A percentile compares a stretch with the other conserved stretches of the same genome.
phyloP scores from a whole-genome alignment of 2,329 filamentous ascomycete genomes.

The Lecanicillium sp. region DNA sequence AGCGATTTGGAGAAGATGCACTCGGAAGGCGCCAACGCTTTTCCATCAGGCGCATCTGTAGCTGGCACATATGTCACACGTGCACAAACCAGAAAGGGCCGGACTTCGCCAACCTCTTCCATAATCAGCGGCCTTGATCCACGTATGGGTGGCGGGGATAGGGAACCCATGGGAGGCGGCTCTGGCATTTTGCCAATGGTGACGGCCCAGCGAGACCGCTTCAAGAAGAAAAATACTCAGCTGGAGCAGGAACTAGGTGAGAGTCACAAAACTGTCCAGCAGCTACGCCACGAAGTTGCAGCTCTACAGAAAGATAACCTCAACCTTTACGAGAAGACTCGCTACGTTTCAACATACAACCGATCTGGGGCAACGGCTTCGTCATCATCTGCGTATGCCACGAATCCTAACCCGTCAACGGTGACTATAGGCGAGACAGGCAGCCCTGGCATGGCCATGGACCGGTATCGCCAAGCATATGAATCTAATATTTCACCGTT shows the following conservation, averaged over 20 bases:
- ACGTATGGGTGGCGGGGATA: constrained; percentile 35
- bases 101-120: constrained; percentile 84
- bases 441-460: constrained; percentile 58
- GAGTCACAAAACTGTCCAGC: constrained; percentile 70
- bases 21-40: constrained; percentile 72
- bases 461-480: constrained; percentile 86
- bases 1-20: constrained; percentile 85
- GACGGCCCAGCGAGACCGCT: constrained; percentile 92
- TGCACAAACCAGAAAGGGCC: constrained; percentile 52
- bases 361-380: constrained; percentile 54
- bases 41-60: constrained; percentile 84
- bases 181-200: constrained; percentile 96
- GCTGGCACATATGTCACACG: constrained; percentile 78
- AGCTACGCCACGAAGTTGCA: constrained; percentile 81
- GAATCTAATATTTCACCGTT: constrained; percentile 95
- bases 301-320: constrained; percentile 94
- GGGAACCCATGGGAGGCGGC: constrained; percentile 63
- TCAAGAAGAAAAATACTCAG: constrained; percentile 91
- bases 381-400: constrained; percentile 56
- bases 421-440: constrained; percentile 49
- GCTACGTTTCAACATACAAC: constrained; percentile 92
- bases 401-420: constrained; percentile 69
- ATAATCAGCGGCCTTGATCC: constrained; percentile 97
- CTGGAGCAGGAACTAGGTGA: constrained; percentile 87
- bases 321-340: constrained; percentile 92